Evolutionary conservation across 2,329 filamentous ascomycete genomes (phyloP), one percentile per base, ranked within the genome.

Genomic region (Ophiosphaerella narmari): DNA sequence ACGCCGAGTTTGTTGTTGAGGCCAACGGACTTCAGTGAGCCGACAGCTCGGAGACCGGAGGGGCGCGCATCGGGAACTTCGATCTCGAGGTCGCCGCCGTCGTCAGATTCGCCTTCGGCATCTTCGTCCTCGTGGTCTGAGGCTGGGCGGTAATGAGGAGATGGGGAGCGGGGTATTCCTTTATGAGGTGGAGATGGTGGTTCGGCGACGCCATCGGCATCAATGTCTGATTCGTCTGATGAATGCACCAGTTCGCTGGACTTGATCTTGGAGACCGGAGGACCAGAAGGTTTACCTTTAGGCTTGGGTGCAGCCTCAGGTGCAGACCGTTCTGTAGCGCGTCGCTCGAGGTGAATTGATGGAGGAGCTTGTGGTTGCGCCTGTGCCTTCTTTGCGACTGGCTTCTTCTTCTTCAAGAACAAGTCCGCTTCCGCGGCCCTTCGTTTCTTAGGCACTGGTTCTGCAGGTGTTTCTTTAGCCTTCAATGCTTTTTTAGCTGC

Each of bases 261-360:
- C 39, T 72, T 72, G 57, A 70, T 68, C 54, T 66, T 72, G 4
- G 64, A 59, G 9, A 60, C 52, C 37, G 64, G 43, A 8, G 66
- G 39, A 13, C 54, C 59, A 24, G 61, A 29, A 23, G 60, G 51
- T 39, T 62, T 69, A 31, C 33, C 34, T 33, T 53, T 51, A 6
- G 55, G 37, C 41, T 65, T 66, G 9, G 59, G 49, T 24, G 51
- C 32, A 6, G 48, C 26, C 9, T 52, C 54, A 13, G 46, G 46
- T 13, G 57, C 18, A 2, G 39, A 33, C 11, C 47, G 60, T 43
- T 58, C 62, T 5, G 68, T 65, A 12, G 72, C 73, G 18, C 64
- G 62, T 36, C 73, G 68, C 31, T 76, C 74, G 29, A 75, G 63
- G 34, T 67, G 65, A 32, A 75, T 71, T 1, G 60, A 48, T 7